Percentiles rank a stretch among this genome's conserved stretches.
These are phyloP conservation scores for Podaxis sp. DNA, from an alignment of 768 basidiomycete genomes.

Conservation along the genomic window DNA sequence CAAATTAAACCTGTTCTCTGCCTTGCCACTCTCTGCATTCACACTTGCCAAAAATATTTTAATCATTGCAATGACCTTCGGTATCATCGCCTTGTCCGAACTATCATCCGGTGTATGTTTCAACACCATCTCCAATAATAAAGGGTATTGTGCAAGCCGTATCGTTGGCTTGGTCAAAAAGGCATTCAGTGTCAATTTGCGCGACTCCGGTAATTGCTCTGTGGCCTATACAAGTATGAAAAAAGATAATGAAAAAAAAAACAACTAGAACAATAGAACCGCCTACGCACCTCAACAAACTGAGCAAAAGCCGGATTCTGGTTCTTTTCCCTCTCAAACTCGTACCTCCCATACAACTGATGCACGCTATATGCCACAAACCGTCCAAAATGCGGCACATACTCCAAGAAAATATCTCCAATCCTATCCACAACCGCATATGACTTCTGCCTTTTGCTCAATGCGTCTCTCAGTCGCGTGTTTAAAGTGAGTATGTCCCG, in stretches of 20 bases:
- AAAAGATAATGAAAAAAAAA: not conserved
- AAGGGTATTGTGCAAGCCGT: conserved; percentile 92
- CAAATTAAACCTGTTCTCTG: conserved; percentile 95
- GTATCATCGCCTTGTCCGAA: conserved; percentile 76
- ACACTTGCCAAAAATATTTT: conserved; percentile 85
- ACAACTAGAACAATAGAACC: not conserved
- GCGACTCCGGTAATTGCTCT: conserved; percentile 90
- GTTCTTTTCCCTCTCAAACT: conserved; percentile 98
- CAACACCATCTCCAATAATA: conserved; percentile 86
- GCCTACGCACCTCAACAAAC: conserved; percentile 84
- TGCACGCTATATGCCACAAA: conserved; percentile 96
- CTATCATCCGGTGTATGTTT: conserved; percentile 92
- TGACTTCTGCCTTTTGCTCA: conserved; percentile 93
- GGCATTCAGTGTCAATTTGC: conserved; percentile 95
- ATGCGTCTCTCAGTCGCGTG: conserved; percentile 87
- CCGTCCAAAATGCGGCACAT: conserved; percentile 84
- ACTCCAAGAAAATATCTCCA: conserved; percentile 87
- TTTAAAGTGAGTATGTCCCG: conserved; percentile 92
- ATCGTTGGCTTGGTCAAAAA: conserved; percentile 99
- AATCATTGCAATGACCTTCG: conserved; percentile 74
- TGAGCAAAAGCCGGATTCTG: conserved; percentile 89
- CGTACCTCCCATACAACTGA: conserved; percentile 97
- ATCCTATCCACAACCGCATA: conserved; percentile 91
- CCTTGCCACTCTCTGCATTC: conserved; percentile 91
- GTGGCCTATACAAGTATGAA: conserved; percentile 45